A percentile compares a stretch with the other conserved stretches of the same genome.
Conservation (phyloP, 2,329 filamentous ascomycete species). For the Calonectria henricotiae region DNA sequence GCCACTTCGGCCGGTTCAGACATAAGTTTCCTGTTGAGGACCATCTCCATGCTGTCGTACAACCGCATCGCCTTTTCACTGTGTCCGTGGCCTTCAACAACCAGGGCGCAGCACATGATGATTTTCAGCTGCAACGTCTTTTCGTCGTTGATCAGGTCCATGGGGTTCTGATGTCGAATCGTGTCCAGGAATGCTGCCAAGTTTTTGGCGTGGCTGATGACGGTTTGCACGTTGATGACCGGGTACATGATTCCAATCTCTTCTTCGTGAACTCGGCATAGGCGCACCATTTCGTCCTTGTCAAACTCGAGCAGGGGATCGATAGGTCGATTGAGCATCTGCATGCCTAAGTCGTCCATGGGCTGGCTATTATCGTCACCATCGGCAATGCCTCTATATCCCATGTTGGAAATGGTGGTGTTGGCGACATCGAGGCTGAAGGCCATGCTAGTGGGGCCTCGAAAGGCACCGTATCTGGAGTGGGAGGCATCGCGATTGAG, state of each 20-base stretch:
- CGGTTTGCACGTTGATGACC: constrained; percentile 80
- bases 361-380: constrained; percentile 71
- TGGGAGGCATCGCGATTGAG: constrained; percentile 64
- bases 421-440: constrained; percentile 92
- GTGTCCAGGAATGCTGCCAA: constrained; percentile 82
- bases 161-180: constrained; percentile 56
- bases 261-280: constrained; percentile 88
- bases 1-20: constrained; percentile 66
- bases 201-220: constrained; percentile 79
- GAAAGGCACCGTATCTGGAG: constrained; percentile 77
- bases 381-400: constrained; percentile 79
- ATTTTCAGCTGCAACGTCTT: constrained; percentile 84
- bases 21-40: constrained; percentile 78
- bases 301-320: constrained; percentile 88
- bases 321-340: constrained; percentile 60
- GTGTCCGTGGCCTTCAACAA: constrained; percentile 84
- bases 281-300: constrained; percentile 84
- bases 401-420: constrained; percentile 90
- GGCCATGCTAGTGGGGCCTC: constrained; percentile 87
- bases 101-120: constrained; percentile 83
- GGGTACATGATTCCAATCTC: constrained; percentile 96
- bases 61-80: constrained; percentile 82
- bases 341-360: constrained; percentile 45
- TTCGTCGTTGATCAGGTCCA: constrained; percentile 64
- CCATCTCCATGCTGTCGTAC: constrained; percentile 82